These are phyloP conservation scores for Lactifluus volemus DNA, from an alignment of 768 basidiomycete genomes.

Conservation along the genomic window DNA sequence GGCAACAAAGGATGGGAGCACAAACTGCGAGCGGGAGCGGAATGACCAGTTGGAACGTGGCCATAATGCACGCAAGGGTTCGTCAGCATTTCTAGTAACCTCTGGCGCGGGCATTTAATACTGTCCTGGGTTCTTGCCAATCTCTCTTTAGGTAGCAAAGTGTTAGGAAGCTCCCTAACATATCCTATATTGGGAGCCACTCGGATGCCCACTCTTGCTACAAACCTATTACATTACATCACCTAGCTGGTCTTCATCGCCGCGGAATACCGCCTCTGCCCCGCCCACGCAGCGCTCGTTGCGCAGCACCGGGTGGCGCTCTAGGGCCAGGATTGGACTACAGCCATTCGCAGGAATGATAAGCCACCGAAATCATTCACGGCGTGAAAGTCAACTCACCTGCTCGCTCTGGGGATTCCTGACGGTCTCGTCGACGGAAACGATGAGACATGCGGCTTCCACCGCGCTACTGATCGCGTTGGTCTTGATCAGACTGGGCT, in stretches of 20 bases:
- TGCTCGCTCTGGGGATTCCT: slow-evolving; percentile 90
- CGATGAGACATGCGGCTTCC: slow-evolving; percentile 92
- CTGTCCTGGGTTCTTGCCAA: too few species aligned
- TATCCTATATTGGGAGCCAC: background rate
- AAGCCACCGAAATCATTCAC: background rate
- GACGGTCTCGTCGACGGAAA: slow-evolving; percentile 97
- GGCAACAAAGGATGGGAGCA: too few species aligned
- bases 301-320: slow-evolving; percentile 87
- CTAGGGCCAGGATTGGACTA: slow-evolving; percentile 79
- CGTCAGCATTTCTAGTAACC: too few species aligned
- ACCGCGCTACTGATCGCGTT: slow-evolving; percentile 94
- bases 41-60: too few species aligned
- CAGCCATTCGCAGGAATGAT: slow-evolving; percentile 18
- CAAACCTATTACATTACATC: slow-evolving; percentile 15
- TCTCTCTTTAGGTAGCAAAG: too few species aligned
- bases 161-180: too few species aligned
- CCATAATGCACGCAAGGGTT: too few species aligned
- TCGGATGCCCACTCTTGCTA: slow-evolving; percentile 1
- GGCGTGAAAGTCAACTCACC: slow-evolving; percentile 38
- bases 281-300: slow-evolving; percentile 76
- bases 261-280: slow-evolving; percentile 70
- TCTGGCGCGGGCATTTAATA: too few species aligned
- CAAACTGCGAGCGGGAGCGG: too few species aligned
- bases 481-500: slow-evolving; percentile 88
- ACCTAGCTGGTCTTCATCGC: slow-evolving; percentile 35